A percentile compares a stretch with the other conserved stretches of the same genome.
phyloP scores from a whole-genome alignment of 2,329 filamentous ascomycete genomes.

The Biscogniauxia sp. region DNA sequence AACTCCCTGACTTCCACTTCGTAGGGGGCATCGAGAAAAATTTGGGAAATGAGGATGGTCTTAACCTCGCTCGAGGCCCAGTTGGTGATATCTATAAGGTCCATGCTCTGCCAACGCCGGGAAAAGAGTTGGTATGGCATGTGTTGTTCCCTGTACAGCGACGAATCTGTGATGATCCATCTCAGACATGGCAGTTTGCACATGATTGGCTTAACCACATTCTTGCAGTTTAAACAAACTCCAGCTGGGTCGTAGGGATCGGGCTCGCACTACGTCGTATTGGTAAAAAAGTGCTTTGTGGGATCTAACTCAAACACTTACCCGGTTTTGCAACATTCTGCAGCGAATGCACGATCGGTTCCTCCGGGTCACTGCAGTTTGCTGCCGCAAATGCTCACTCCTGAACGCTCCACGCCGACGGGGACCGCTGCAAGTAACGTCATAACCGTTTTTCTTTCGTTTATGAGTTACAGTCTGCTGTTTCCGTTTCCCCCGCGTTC shows the following conservation, averaged over 20 bases:
- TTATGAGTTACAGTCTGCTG: not conserved
- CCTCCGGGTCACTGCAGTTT: not conserved
- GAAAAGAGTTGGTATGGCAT: conserved; percentile 19
- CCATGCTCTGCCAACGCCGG: conserved; percentile 27
- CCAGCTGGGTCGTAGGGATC: not conserved
- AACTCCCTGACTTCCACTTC: conserved; percentile 24
- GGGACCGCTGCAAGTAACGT: not conserved
- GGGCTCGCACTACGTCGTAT: not conserved
- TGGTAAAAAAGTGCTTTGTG: not conserved
- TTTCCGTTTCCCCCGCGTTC: not conserved
- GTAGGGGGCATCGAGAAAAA: conserved; percentile 19
- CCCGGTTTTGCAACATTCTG: not conserved
- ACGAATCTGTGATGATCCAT: conserved; percentile 22
- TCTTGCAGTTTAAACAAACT: not conserved
- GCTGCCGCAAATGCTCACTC: not conserved
- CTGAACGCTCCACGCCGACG: not conserved
- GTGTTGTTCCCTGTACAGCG: conserved; percentile 21
- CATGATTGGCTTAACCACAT: not conserved
- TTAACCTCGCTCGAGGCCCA: conserved; percentile 22
- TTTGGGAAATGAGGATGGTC: conserved; percentile 21
- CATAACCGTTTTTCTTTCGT: not conserved
- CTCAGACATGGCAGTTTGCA: not conserved
- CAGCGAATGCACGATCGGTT: not conserved
- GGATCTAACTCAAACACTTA: not conserved
- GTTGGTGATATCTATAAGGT: conserved; percentile 24